Evolutionary conservation across 768 basidiomycete genomes (phyloP).

Genomic region (Coprinopsis cinerea): DNA sequence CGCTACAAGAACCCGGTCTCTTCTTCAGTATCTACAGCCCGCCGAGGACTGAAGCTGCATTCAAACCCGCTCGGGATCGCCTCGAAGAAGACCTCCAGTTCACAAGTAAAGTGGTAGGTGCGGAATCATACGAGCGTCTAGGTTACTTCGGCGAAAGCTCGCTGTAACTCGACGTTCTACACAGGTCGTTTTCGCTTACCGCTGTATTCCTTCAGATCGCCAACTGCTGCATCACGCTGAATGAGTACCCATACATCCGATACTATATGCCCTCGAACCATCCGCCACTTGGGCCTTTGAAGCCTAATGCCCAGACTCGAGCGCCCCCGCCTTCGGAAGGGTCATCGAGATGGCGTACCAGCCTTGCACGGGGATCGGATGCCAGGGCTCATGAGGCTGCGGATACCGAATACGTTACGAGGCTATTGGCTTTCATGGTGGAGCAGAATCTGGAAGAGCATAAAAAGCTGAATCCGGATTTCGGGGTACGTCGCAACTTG

Average conservation of each 20-base stretch:
- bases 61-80: conserved; percentile 62
- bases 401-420: conserved; percentile 72
- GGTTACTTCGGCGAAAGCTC: conserved; percentile 4
- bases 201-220: conserved; percentile 49
- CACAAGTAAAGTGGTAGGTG: conserved; percentile 58
- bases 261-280: conserved; percentile 87
- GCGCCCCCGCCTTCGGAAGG: conserved; percentile 61
- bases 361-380: conserved; percentile 67
- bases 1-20: conserved; percentile 63
- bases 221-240: conserved; percentile 83
- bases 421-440: conserved; percentile 79
- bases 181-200: not conserved
- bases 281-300: conserved; percentile 78
- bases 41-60: conserved; percentile 63
- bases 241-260: conserved; percentile 89
- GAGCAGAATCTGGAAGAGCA: conserved; percentile 83
- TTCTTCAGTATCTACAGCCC: conserved; percentile 92
- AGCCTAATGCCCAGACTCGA: conserved; percentile 57
- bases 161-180: not conserved
- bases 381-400: conserved; percentile 65
- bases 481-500: conserved; percentile 56
- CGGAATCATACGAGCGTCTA: too few species aligned
- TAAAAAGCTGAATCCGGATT: conserved; percentile 80
- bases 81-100: conserved; percentile 86
- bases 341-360: conserved; percentile 72